These are phyloP conservation scores for Firmiana major DNA, from an alignment of 345 rosid genomes.

Conservation along the genomic window DNA sequence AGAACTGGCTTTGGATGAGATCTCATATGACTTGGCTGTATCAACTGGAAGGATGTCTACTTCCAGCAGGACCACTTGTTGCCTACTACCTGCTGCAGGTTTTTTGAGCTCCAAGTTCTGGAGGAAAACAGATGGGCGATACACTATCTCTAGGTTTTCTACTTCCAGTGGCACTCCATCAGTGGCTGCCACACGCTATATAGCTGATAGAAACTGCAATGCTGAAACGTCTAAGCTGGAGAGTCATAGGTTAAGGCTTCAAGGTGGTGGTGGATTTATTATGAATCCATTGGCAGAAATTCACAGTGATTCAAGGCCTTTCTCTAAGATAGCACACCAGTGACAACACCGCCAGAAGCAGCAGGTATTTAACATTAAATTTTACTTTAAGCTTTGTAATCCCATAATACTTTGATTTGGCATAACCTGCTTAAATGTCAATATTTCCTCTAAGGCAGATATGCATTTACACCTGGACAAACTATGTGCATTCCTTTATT, in stretches of 20 bases:
- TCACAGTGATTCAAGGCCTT: constrained; percentile 33
- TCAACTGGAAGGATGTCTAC: constrained; percentile 69
- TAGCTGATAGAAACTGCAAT: constrained; percentile 30
- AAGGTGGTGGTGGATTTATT: constrained; percentile 49
- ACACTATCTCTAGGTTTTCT: constrained; percentile 39
- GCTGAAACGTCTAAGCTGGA: constrained; percentile 33
- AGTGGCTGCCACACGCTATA: constrained; percentile 21
- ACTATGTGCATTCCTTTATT: not conserved
- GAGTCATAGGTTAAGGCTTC: constrained; percentile 45
- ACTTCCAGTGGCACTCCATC: constrained; percentile 30
- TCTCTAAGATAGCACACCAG: constrained; percentile 24
- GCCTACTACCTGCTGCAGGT: constrained; percentile 58
- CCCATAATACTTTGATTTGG: not conserved
- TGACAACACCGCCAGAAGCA: constrained; percentile 13
- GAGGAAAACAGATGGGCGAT: constrained; percentile 55
- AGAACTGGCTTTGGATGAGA: constrained; percentile 84
- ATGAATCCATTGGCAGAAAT: constrained; percentile 88
- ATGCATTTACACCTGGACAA: not conserved
- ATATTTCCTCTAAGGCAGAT: not conserved
- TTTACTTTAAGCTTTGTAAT: not conserved
- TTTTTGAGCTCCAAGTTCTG: constrained; percentile 70
- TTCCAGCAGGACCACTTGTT: constrained; percentile 52
- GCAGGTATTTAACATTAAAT: constrained; percentile 16
- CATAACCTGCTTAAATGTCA: not conserved
- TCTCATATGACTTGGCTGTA: constrained; percentile 79